Evolutionary conservation across 2,329 filamentous ascomycete genomes (phyloP).

Genomic region (Elsinoe necatrix): DNA sequence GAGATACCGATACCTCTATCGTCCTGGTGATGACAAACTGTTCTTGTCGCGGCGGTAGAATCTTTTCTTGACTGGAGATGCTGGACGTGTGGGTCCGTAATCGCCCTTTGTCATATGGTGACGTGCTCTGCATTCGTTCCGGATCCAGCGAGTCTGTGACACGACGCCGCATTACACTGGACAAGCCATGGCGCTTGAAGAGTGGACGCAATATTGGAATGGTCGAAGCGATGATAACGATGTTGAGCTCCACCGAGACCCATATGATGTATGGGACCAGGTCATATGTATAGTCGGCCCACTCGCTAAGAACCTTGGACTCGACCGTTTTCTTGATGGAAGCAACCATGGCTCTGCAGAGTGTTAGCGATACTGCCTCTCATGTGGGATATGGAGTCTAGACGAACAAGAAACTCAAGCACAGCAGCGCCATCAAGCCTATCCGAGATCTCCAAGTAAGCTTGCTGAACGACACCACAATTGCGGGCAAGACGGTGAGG

Average conservation of each 20-base stretch:
- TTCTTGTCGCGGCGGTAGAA: conserved; percentile 15
- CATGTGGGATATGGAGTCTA: neutral
- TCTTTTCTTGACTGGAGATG: conserved; percentile 18
- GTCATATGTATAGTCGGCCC: conserved; percentile 27
- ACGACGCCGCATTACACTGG: conserved; percentile 16
- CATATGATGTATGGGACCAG: conserved; percentile 24
- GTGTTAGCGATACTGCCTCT: neutral
- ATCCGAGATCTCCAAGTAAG: conserved; percentile 23
- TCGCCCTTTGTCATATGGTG: conserved; percentile 17
- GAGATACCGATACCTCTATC: conserved; percentile 22
- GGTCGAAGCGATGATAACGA: conserved; percentile 27
- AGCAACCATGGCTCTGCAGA: conserved; percentile 24
- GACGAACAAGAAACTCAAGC: conserved; percentile 23
- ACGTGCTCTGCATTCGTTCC: conserved; percentile 10
- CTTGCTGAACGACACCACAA: conserved; percentile 25
- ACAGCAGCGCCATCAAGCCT: conserved; percentile 22
- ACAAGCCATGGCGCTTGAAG: conserved; percentile 19
- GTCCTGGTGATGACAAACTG: conserved; percentile 20
- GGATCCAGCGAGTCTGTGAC: conserved; percentile 16
- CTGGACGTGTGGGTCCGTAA: conserved; percentile 15
- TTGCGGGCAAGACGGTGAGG: conserved; percentile 24
- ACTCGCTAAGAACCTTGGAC: conserved; percentile 21
- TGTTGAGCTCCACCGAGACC: conserved; percentile 29
- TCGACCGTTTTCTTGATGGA: conserved; percentile 28
- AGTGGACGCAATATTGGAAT: conserved; percentile 25